Percentiles rank a stretch among this genome's conserved stretches.
Evolutionary conservation across 1,139 yeast genomes (phyloP).

Genomic region (Tardiomyces blankii): DNA sequence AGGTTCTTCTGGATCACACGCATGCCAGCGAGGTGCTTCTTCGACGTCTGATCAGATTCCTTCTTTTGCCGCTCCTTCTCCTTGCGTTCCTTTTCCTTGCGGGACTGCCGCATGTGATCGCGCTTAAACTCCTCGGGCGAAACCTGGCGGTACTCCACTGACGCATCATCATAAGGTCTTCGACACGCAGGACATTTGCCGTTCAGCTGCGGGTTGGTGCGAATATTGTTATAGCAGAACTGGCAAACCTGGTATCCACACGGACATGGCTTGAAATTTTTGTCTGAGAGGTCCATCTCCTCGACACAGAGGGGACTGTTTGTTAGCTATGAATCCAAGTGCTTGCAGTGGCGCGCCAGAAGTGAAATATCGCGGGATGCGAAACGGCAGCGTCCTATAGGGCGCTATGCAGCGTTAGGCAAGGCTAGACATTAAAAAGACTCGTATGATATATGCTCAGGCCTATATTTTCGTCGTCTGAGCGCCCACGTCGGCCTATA

Average conservation of each 20-base stretch:
- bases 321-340: not conserved
- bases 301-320: constrained; percentile 84
- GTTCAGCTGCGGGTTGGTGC: constrained; percentile 88
- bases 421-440: too few species aligned
- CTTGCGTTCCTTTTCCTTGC: constrained; percentile 75
- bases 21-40: constrained; percentile 93
- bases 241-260: constrained; percentile 98
- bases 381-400: not conserved
- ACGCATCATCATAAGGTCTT: constrained; percentile 83
- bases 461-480: too few species aligned
- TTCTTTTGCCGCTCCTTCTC: constrained; percentile 87
- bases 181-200: constrained; percentile 99
- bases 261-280: constrained; percentile 96
- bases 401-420: too few species aligned
- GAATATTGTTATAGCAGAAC: constrained; percentile 92
- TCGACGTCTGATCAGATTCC: constrained; percentile 72
- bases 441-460: too few species aligned
- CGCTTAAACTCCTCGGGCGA: constrained; percentile 83
- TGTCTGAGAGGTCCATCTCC: constrained; percentile 93
- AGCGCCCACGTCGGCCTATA: too few species aligned
- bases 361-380: not conserved
- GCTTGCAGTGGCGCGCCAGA: not conserved
- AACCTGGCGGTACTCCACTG: constrained; percentile 65
- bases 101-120: constrained; percentile 52
- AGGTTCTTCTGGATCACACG: constrained; percentile 95